A percentile compares a stretch with the other conserved stretches of the same genome.
phyloP scores from a whole-genome alignment of 257 asterid species.

The Anisodus acutangulus region DNA sequence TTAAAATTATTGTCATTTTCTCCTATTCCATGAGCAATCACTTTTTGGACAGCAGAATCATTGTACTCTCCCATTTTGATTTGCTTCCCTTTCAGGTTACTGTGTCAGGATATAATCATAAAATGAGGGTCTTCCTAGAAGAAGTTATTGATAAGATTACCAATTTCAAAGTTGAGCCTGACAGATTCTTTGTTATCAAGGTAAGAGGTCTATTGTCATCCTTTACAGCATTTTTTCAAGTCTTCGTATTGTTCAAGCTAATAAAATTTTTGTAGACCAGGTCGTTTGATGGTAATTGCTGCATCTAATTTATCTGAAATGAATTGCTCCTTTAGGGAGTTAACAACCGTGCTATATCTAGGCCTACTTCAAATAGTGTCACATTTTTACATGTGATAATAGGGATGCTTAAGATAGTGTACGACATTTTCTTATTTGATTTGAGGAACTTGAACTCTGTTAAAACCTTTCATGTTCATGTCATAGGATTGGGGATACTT shows the following conservation, averaged over 20 bases:
- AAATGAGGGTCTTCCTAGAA: conserved; percentile 77
- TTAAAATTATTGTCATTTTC: neutral
- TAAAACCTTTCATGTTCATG: neutral
- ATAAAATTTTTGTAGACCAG: neutral
- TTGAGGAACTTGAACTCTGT: conserved; percentile 17
- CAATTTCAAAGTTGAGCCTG: conserved; percentile 81
- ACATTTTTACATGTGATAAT: neutral
- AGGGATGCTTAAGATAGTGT: conserved; percentile 6
- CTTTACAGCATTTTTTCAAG: neutral
- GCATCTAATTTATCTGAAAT: conserved; percentile 16
- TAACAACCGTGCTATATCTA: neutral
- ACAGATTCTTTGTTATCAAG: conserved; percentile 91
- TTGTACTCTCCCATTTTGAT: neutral
- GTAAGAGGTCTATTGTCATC: conserved; percentile 46
- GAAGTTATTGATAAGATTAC: conserved; percentile 72
- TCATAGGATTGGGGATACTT: neutral
- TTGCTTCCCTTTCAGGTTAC: conserved; percentile 58
- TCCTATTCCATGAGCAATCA: conserved; percentile 24
- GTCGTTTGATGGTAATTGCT: conserved; percentile 13
- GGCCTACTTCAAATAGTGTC: conserved; percentile 8
- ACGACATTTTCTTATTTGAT: neutral
- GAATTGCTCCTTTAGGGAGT: neutral
- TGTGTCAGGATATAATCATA: conserved; percentile 85
- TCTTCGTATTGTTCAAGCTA: neutral
- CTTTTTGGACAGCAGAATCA: neutral